A percentile compares a stretch with the other conserved stretches of the same genome.
phyloP scores from a whole-genome alignment of 805 yeast species.

The Yarrowia bubula region DNA sequence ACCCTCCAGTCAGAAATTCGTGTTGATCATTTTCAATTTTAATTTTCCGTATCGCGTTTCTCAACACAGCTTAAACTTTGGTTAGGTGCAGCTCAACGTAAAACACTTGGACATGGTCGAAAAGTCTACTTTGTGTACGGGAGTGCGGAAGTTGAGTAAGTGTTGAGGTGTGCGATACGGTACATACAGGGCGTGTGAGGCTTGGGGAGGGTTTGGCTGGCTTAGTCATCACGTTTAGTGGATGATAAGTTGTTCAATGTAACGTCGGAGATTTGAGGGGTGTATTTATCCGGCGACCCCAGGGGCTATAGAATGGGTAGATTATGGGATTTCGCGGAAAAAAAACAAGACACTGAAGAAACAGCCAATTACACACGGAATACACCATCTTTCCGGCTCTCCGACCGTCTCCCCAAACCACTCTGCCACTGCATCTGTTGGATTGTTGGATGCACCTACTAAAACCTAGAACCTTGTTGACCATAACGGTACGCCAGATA shows the following conservation, averaged over 20 bases:
- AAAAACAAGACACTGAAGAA: neutral
- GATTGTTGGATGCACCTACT: slow-evolving; percentile 23
- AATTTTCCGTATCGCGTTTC: neutral
- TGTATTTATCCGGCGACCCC: neutral
- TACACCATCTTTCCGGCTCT: too few relatives aligned
- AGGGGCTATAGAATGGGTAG: too few relatives aligned
- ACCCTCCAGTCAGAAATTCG: too few relatives aligned
- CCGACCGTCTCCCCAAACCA: neutral
- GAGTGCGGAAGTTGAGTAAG: slow-evolving; percentile 25
- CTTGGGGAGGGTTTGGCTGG: too few relatives aligned
- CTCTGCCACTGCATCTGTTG: slow-evolving; percentile 14
- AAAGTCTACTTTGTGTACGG: slow-evolving; percentile 15
- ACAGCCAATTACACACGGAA: neutral
- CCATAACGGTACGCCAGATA: slow-evolving; percentile 22
- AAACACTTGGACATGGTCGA: neutral
- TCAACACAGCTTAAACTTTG: slow-evolving; percentile 10
- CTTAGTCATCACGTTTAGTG: too few relatives aligned
- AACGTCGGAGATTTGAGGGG: neutral
- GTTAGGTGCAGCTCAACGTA: slow-evolving; percentile 20
- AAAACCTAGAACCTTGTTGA: slow-evolving; percentile 27
- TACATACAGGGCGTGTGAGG: too few relatives aligned
- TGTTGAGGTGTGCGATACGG: neutral
- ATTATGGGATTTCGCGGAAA: too few relatives aligned
- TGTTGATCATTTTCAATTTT: neutral
- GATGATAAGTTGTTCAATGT: too few relatives aligned